phyloP scores from a whole-genome alignment of 1,284 basidiomycete species.

The Bjerkandera adusta region DNA sequence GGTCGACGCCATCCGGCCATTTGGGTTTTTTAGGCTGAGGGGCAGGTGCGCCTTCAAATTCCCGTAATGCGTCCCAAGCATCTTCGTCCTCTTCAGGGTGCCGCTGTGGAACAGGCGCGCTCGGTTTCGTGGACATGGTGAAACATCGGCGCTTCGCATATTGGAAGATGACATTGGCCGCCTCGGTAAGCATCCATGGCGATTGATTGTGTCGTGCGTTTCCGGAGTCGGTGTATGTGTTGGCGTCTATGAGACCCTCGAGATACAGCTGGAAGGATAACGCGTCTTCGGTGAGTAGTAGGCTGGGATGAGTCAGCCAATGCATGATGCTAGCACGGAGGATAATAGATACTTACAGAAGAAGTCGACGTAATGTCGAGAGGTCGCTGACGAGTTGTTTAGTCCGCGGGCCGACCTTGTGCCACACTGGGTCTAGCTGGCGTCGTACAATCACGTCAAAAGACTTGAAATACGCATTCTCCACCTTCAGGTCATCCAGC shows the following conservation, averaged over 20 bases:
- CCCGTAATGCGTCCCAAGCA: slow-evolving; percentile 69
- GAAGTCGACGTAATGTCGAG: slow-evolving; percentile 79
- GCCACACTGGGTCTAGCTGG: slow-evolving; percentile 94
- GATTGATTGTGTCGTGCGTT: slow-evolving; percentile 66
- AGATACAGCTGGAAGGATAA: slow-evolving; percentile 91
- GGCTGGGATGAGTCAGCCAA: slow-evolving; percentile 43
- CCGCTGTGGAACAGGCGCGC: slow-evolving; percentile 19
- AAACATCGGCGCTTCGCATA: slow-evolving; percentile 84
- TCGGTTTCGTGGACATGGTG: slow-evolving; percentile 32
- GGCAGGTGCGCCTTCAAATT: slow-evolving; percentile 43
- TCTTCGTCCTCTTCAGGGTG: slow-evolving; percentile 63
- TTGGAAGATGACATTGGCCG: slow-evolving; percentile 86
- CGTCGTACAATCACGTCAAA: slow-evolving; percentile 91
- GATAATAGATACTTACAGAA: slow-evolving; percentile 54
- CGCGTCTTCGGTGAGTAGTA: slow-evolving; percentile 89
- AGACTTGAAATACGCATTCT: slow-evolving; percentile 92
- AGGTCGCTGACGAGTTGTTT: slow-evolving; percentile 92
- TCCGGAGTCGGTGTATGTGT: slow-evolving; percentile 53
- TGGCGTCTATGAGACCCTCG: slow-evolving; percentile 84
- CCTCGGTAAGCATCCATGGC: slow-evolving; percentile 87
- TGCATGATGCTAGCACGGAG: slow-evolving; percentile 4
- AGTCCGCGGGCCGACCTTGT: slow-evolving; percentile 90
- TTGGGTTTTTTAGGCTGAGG: slow-evolving; percentile 21
- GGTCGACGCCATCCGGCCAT: slow-evolving; percentile 83
- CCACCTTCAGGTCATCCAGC: slow-evolving; percentile 89